Conservation (phyloP, 495 filamentous ascomycete genomes). For the Neurospora hispaniola region DNA sequence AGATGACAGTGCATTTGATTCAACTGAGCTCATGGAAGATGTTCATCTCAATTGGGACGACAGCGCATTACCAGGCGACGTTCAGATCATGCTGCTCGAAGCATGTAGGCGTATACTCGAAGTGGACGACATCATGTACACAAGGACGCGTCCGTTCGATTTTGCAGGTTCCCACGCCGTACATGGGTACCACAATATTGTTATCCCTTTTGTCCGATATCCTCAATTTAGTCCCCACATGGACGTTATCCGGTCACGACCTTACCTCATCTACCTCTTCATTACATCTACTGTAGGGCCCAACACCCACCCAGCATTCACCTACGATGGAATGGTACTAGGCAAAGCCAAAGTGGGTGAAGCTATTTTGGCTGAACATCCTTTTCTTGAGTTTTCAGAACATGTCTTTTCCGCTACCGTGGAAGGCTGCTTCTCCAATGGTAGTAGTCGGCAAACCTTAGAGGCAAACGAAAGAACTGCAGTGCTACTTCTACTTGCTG, state of each 20-base stretch:
- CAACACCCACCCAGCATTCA: no score
- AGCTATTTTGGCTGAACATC: not conserved
- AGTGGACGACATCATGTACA: not conserved
- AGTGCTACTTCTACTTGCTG: not conserved
- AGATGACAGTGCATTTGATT: no score
- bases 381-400: not conserved
- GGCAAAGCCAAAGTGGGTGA: not conserved
- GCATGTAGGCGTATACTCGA: not conserved
- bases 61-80: not conserved
- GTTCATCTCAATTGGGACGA: not conserved
- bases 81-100: not conserved
- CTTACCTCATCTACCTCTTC: not conserved
- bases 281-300: not conserved
- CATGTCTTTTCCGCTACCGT: not conserved
- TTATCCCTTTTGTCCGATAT: not conserved
- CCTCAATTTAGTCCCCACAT: not conserved
- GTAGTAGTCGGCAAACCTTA: not conserved
- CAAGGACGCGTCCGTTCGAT: not conserved
- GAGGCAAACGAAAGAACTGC: not conserved
- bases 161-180: not conserved
- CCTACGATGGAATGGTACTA: not conserved
- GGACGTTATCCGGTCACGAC: not conserved
- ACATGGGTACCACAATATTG: accelerated
- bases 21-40: not conserved
- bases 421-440: not conserved